Evolutionary conservation across 1,139 yeast species (phyloP), one percentile per base, ranked within the genome.

Genomic region (Diutina pseudorugosa): DNA sequence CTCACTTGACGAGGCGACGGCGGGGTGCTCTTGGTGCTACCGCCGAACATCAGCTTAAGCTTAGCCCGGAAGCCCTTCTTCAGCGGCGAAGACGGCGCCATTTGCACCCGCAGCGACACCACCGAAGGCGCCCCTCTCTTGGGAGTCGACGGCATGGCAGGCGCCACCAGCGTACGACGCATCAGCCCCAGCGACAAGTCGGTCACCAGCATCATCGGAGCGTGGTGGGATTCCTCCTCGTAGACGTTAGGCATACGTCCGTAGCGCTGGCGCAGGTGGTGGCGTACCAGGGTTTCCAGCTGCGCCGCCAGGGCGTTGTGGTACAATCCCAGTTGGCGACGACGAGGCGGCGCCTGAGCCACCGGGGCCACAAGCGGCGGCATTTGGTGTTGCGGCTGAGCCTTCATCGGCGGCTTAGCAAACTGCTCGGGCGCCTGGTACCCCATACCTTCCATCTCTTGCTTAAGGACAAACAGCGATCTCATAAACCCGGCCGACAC

Each of bases 401-500:
- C n/a, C 36, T 30, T 30, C 36, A 30, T 4, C 5, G 36, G 36
- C n/a, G 36, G 36, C 36, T 30, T 30, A 30, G 36, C 36, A 21
- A 43, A 21, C 27, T 53, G 51, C n/a, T 51, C 55, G 12, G 53
- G 52, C n/a, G 23, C 50, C 14, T 50, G 51, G 44, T 52, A 52
- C n/a, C 56, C 54, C 41, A 49, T 41, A 3, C 51, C 50, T 18
- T 60, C 59, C 62, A 62, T 63, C 51, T 62, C 66, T 57, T 60
- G 60, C 59, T 69, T 69, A 58, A 71, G 66, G 6, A 70, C 62
- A 60, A 68, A 67, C 18, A 69, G 68, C 47, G 71, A 65, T 60
- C 70, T 69, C 75, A 71, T 71, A 56, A 71, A 71, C 1, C 75
- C 75, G 50, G 66, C 57, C 11, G 74, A 70, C 20, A 70, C 75